Base-by-base conservation (phyloP, 1,284 basidiomycete species). In the Inonotus obliquus region DNA sequence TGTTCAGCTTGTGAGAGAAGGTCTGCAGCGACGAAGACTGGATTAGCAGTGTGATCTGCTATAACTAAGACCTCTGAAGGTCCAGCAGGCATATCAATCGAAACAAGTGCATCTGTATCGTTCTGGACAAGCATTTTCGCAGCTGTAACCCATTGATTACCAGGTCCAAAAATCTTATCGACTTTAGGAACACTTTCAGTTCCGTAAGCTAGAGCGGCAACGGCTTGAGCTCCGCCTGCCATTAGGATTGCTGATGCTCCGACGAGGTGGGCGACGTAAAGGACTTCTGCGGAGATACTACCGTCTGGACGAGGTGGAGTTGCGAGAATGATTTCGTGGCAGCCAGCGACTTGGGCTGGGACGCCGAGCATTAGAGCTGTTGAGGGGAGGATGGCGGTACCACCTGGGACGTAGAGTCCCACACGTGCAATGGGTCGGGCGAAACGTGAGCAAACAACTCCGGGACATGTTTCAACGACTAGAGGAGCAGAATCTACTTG, bases 111-210 rank as follows among this genome's bases (percentile, higher is more conserved):
- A 70, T 96, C 92, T n/a, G 95, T 95, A 73, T 99, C 97, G 74
- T 98, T 98, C 75, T 98, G 96, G 21, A 98, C 95, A 65, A 98
- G 77, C 97, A 99, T 98, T 80, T 99, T 99, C 61, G 96, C 96
- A 0, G 97, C 97, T 0, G 96, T 99, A 27, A 99, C 97, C 91
- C 96, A 99, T 74, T 99, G 97, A 73, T 99, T 99, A 25, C 97
- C 97, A 2, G 97, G 97, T 19, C 97, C 97, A 69, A 98, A 97
- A 68, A 99, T 96, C 77, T 98, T 99, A 81, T 99, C 97, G 17
- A 99, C 97, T 77, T 99, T 99, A n/a, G 95, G 94, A 7, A 96
- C 94, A 2, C 89, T 89, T 71, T 90, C 81, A 4, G 97, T 99
- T 14, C 97, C 97, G 74, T 98, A 99, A 1, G 97, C 97, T 76